These are phyloP conservation scores for Hanseniaspora uvarum DNA, from an alignment of 1,139 yeast species.

Conservation along the genomic window DNA sequence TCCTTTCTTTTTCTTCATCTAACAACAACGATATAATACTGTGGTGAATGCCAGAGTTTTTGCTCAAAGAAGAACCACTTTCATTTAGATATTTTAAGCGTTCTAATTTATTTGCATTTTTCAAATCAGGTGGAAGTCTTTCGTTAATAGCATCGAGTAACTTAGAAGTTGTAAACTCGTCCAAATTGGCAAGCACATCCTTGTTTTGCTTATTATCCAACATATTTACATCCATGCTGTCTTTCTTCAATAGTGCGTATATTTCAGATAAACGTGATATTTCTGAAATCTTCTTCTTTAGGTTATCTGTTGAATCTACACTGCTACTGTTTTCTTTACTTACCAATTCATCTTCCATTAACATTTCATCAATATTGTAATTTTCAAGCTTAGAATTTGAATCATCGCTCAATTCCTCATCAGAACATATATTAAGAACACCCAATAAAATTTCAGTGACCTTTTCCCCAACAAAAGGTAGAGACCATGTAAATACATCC, in stretches of 20 bases:
- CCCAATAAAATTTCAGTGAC: conserved; percentile 89
- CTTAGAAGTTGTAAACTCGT: conserved; percentile 77
- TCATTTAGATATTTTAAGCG: conserved; percentile 7
- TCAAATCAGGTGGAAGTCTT: conserved; percentile 63
- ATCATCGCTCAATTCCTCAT: conserved; percentile 76
- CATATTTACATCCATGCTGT: conserved; percentile 73
- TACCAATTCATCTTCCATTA: background rate
- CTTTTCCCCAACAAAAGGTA: conserved; percentile 96
- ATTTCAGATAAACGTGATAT: conserved; percentile 90
- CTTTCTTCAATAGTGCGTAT: conserved; percentile 83
- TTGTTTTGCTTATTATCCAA: conserved; percentile 61
- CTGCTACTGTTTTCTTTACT: conserved; percentile 5
- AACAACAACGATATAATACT: conserved; percentile 4
- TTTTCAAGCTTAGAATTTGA: background rate
- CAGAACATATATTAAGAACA: conserved; percentile 85
- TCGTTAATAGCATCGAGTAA: conserved; percentile 76
- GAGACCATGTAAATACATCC: conserved; percentile 96
- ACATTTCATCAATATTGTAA: background rate
- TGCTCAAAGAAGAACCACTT: conserved; percentile 5
- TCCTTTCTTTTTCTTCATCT: background rate
- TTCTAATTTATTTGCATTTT: background rate
- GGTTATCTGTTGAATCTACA: conserved; percentile 36
- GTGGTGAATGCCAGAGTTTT: conserved; percentile 5
- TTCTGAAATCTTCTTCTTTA: conserved; percentile 83
- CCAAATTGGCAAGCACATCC: conserved; percentile 42